phyloP scores from a whole-genome alignment of 768 basidiomycete genomes.

The Mycena maculata region DNA sequence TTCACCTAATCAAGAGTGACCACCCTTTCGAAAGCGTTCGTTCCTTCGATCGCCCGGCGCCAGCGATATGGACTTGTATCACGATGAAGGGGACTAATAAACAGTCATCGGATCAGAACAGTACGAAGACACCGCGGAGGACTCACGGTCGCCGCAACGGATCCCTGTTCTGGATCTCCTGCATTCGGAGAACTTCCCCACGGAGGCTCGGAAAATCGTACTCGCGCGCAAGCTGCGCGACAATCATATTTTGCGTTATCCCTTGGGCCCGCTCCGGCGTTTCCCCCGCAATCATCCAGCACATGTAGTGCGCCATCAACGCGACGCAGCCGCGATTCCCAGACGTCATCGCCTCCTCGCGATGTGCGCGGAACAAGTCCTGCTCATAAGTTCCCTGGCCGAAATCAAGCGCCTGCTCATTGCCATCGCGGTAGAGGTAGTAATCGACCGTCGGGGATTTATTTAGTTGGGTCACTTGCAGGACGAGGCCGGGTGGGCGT shows the following conservation, averaged over 20 bases:
- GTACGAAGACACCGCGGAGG: too few species aligned
- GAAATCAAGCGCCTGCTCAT: neutral
- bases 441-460: neutral
- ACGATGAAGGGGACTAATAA: too few species aligned
- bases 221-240: conserved; percentile 16
- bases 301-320: conserved; percentile 6
- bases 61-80: too few species aligned
- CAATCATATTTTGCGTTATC: neutral
- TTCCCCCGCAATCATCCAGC: neutral
- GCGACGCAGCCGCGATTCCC: neutral
- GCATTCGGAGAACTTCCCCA: neutral
- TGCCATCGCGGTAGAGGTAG: neutral
- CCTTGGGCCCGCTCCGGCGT: too few species aligned
- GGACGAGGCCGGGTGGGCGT: neutral
- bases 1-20: too few species aligned
- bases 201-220: neutral
- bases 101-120: too few species aligned
- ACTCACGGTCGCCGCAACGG: conserved; percentile 10
- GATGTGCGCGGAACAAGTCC: neutral
- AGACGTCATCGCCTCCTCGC: conserved; percentile 13
- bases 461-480: neutral
- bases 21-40: too few species aligned
- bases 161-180: neutral
- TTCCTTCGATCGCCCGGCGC: too few species aligned
- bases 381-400: neutral